phyloP scores from a whole-genome alignment of 805 yeast species.

The Sungouiozyma ichnusensis region DNA sequence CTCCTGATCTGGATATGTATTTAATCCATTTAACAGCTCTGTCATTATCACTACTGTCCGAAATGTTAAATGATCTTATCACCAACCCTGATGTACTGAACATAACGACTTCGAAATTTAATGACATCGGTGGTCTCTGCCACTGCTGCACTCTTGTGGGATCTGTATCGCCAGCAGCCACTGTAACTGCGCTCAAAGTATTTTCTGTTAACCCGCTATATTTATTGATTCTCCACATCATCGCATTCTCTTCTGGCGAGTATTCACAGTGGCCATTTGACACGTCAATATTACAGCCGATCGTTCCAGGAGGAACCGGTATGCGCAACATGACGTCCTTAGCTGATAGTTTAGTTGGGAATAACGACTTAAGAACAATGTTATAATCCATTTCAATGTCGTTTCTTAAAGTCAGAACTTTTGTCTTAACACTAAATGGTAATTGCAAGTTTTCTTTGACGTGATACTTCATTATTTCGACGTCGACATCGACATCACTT shows the following conservation, averaged over 20 bases:
- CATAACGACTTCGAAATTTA: constrained; percentile 62
- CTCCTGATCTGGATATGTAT: constrained; percentile 65
- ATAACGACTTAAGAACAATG: constrained; percentile 53
- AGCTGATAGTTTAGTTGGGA: constrained; percentile 48
- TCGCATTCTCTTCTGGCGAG: constrained; percentile 50
- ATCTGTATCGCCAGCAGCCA: constrained; percentile 24
- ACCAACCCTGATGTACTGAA: constrained; percentile 67
- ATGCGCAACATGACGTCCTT: constrained; percentile 52
- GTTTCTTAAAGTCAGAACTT: constrained; percentile 37
- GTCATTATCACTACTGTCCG: constrained; percentile 39
- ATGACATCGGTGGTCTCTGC: constrained; percentile 67
- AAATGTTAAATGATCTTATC: constrained; percentile 61
- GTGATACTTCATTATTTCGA: constrained; percentile 71
- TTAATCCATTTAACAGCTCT: constrained; percentile 81
- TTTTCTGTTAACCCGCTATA: constrained; percentile 58
- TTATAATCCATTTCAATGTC: constrained; percentile 40
- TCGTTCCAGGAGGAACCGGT: constrained; percentile 58
- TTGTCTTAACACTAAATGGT: constrained; percentile 55
- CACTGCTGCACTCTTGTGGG: constrained; percentile 32
- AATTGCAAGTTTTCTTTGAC: constrained; percentile 47
- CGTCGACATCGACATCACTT: constrained; percentile 42
- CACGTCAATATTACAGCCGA: constrained; percentile 36
- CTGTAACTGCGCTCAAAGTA: constrained; percentile 46
- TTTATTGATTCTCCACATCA: constrained; percentile 63
- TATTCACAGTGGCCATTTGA: constrained; percentile 61